A percentile compares a stretch with the other conserved stretches of the same genome.
Conservation (phyloP, 2,329 filamentous ascomycete genomes). For the Gremmenia infestans region DNA sequence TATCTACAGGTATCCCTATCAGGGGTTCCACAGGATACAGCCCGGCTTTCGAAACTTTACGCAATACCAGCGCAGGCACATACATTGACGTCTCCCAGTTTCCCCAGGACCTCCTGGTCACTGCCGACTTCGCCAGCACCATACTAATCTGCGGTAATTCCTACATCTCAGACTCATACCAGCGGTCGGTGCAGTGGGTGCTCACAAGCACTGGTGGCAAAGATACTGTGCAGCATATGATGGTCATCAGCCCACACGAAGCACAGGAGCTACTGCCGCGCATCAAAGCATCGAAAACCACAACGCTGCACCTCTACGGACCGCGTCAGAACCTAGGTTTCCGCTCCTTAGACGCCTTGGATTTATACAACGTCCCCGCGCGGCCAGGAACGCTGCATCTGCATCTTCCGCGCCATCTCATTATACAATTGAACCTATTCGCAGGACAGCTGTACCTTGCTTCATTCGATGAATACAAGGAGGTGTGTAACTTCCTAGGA, state of each 20-base stretch:
- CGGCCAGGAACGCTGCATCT: constrained; percentile 12
- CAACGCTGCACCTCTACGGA: constrained; percentile 46
- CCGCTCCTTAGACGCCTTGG: constrained; percentile 40
- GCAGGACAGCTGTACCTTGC: constrained; percentile 60
- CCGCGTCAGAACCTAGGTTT: constrained; percentile 37
- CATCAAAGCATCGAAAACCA: constrained; percentile 33
- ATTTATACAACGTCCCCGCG: constrained; percentile 37
- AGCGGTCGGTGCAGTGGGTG: constrained; percentile 50
- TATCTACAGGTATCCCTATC: constrained; percentile 33
- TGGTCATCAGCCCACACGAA: constrained; percentile 53
- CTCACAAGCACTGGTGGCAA: constrained; percentile 32
- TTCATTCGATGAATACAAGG: constrained; percentile 47
- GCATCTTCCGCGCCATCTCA: constrained; percentile 14
- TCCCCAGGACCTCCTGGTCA: constrained; percentile 39
- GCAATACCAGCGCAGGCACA: constrained; percentile 35
- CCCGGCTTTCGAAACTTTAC: constrained; percentile 43
- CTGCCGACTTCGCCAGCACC: constrained; percentile 45
- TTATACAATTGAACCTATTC: constrained; percentile 56
- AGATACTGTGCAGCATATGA: constrained; percentile 24
- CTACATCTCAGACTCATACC: constrained; percentile 39
- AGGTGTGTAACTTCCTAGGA: constrained; percentile 46
- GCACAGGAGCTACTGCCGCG: constrained; percentile 44
- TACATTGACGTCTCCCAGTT: constrained; percentile 34
- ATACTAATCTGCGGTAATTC: constrained; percentile 26
- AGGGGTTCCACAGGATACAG: constrained; percentile 31